These are phyloP conservation scores for Penicillium verrucosum DNA, from an alignment of 2,329 filamentous ascomycete species.

Conservation along the genomic window DNA sequence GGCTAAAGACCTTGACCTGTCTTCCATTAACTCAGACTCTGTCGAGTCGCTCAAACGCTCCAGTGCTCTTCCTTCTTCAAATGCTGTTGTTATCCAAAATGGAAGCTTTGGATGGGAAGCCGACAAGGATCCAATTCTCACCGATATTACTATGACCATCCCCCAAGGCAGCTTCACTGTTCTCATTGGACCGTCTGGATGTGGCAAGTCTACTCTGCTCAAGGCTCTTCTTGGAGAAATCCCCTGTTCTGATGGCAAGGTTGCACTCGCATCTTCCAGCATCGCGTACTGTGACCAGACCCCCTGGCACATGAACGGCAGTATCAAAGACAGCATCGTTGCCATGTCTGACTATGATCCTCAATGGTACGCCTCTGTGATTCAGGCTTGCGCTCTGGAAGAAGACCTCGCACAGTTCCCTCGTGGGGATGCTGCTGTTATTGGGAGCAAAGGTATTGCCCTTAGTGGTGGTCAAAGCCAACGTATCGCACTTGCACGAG, in stretches of 20 bases:
- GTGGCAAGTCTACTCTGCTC: constrained; percentile 53
- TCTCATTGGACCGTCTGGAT: constrained; percentile 51
- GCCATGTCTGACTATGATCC: constrained; percentile 37
- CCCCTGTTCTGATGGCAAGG: constrained; percentile 32
- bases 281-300: constrained; percentile 44
- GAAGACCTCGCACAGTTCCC: constrained; percentile 42
- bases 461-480: constrained; percentile 55
- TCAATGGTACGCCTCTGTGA: constrained; percentile 38
- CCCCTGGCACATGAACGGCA: constrained; percentile 42
- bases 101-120: constrained; percentile 49
- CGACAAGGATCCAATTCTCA: constrained; percentile 41
- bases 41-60: constrained; percentile 22
- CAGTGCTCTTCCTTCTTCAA: constrained; percentile 12
- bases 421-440: constrained; percentile 44
- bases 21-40: constrained; percentile 24
- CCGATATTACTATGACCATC: constrained; percentile 42
- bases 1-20: constrained; percentile 23
- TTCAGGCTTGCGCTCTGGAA: constrained; percentile 37
- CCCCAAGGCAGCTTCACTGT: constrained; percentile 47
- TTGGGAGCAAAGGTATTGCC: constrained; percentile 51
- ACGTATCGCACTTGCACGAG: constrained; percentile 53
- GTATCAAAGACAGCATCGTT: constrained; percentile 42
- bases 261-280: constrained; percentile 31
- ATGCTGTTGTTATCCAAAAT: constrained; percentile 43
- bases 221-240: constrained; percentile 47